Evolutionary conservation across 495 filamentous ascomycete genomes (phyloP).

Genomic region (Daldinia grandis): DNA sequence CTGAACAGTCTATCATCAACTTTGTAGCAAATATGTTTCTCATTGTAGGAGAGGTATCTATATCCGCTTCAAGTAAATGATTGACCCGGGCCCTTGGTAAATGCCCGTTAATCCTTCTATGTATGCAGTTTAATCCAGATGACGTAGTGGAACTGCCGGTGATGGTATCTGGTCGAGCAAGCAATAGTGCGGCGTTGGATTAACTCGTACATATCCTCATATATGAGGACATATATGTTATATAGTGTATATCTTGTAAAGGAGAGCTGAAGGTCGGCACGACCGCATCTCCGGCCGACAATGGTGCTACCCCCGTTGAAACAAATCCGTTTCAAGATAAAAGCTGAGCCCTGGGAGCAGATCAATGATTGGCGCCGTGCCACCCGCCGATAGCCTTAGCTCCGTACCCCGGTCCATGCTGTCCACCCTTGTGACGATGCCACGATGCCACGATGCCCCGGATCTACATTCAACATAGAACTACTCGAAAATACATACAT

Average conservation of each 20-base stretch:
- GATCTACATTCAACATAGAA: constrained; percentile 6
- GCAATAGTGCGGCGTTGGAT: constrained; percentile 3
- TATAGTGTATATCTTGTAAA: not conserved
- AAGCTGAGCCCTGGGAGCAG: constrained; percentile 9
- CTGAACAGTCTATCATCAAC: not conserved
- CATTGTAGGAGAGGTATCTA: not conserved
- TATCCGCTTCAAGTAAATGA: not conserved
- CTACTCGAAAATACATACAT: not conserved
- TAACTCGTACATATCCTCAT: not conserved
- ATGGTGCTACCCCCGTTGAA: constrained; percentile 24
- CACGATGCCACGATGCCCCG: constrained; percentile 25
- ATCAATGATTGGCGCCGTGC: constrained; percentile 29
- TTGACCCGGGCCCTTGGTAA: not conserved
- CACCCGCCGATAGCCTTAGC: constrained; percentile 14
- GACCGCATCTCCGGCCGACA: constrained; percentile 17
- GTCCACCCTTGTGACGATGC: not conserved
- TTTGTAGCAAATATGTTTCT: not conserved
- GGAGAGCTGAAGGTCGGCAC: not conserved
- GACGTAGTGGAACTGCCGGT: not conserved
- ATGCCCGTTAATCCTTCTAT: not conserved
- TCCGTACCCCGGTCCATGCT: constrained; percentile 25
- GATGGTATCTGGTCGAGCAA: not conserved
- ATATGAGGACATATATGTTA: not conserved
- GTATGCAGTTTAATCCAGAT: not conserved
- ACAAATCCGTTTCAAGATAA: constrained; percentile 33